Base-by-base conservation (phyloP, 805 yeast species). In the Metahyphopichia silvanorum region DNA sequence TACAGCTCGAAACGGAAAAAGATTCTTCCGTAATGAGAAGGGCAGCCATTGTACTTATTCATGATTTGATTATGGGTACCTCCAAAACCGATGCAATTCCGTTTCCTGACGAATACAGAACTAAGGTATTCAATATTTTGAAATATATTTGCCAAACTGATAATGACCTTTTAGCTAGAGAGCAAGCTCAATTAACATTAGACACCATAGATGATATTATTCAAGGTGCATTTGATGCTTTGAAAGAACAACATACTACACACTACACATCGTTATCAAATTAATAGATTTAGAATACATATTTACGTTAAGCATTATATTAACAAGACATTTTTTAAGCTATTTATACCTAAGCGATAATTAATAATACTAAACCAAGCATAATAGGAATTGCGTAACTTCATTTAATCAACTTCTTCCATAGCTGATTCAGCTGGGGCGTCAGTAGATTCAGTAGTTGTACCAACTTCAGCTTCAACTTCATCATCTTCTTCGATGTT, bases 361-460 rank as follows among this genome's bases (percentile, higher is more conserved):
- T n/a, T n/a, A n/a, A n/a, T n/a, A n/a, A n/a, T n/a, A n/a, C n/a
- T n/a, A n/a, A n/a, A n/a, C n/a, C n/a, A n/a, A n/a, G n/a, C n/a
- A n/a, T n/a, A n/a, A n/a, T n/a, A n/a, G n/a, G n/a, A n/a, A n/a
- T n/a, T n/a, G n/a, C 25, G 14, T 23, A 4, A 12, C 14, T 6
- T 23, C 25, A n/a, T 23, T 50, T 85, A 91, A 71, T 91, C 98
- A 66, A 91, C 97, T 76, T 91, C 98, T 79, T 91, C 98, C 98
- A 91, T 93, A 60, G 88, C 95, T 45, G 94, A 82, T 74, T 87
- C 96, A 59, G 81, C 79, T 41, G 78, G 80, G 55, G 77, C 89
- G 44, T 74, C 76, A 43, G 74, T 65, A 19, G 69, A 51, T 42
- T 60, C 55, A 39, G 64, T 55, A 43, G 76, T 67, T 36, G 63